These are phyloP conservation scores for Immersiella caudata DNA, from an alignment of 495 filamentous ascomycete genomes.

Conservation along the genomic window DNA sequence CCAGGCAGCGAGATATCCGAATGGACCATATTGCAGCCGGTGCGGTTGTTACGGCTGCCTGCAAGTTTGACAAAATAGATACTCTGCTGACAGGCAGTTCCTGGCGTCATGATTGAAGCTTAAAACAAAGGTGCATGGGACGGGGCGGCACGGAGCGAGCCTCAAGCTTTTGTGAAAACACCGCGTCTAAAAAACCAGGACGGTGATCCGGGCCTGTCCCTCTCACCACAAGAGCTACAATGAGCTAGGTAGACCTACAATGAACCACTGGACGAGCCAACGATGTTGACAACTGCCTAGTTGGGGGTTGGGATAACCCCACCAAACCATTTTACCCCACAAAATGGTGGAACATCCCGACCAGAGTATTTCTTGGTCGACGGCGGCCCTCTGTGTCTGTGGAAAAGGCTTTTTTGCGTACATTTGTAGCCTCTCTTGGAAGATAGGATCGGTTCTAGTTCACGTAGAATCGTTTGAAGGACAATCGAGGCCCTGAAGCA, in stretches of 20 bases:
- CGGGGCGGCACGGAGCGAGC: not conserved
- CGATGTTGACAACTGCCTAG: not conserved
- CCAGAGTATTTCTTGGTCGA: too few relatives aligned
- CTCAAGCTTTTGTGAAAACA: not conserved
- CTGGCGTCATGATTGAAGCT: constrained; percentile 2
- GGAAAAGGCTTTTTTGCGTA: too few relatives aligned
- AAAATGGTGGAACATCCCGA: not conserved
- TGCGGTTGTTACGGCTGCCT: not conserved
- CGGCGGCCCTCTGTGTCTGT: too few relatives aligned
- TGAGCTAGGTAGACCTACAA: not conserved
- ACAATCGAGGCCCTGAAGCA: too few relatives aligned
- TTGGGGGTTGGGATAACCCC: not conserved
- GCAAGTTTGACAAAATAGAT: not conserved
- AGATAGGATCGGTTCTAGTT: too few relatives aligned
- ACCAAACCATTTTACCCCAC: not conserved
- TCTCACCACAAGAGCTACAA: not conserved
- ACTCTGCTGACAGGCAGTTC: not conserved
- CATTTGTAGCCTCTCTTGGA: too few relatives aligned
- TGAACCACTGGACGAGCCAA: not conserved
- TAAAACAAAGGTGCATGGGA: not conserved
- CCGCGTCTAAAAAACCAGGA: not conserved
- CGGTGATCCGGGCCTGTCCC: not conserved
- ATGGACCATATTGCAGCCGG: not conserved
- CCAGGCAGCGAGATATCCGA: not conserved
- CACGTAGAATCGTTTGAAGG: too few relatives aligned